Evolutionary conservation across 78 protist genomes (phyloP).

Genomic region (Chrysochromulina tobinii): DNA sequence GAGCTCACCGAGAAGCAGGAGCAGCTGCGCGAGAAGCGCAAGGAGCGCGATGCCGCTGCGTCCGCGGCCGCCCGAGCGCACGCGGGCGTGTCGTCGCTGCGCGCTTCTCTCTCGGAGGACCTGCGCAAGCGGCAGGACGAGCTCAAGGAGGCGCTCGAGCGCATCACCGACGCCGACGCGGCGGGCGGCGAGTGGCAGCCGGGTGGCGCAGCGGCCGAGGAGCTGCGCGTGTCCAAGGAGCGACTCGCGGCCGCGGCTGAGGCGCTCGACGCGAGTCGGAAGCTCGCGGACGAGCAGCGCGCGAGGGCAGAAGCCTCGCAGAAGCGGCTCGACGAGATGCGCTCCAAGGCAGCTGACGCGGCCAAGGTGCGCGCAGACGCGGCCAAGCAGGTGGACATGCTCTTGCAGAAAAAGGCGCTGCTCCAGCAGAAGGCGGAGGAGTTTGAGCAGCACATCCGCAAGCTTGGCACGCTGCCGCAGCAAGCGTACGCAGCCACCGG

Average conservation of each 20-base stretch:
- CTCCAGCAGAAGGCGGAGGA: slow-evolving; percentile 31
- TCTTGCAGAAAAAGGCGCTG: background rate
- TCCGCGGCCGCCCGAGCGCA: background rate
- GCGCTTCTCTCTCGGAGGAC: background rate
- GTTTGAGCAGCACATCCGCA: slow-evolving; percentile 51
- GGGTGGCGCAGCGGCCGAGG: background rate
- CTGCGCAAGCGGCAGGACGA: background rate
- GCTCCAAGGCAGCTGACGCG: background rate
- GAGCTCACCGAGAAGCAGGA: background rate
- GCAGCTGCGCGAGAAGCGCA: background rate
- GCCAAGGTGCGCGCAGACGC: background rate
- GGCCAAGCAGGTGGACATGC: background rate
- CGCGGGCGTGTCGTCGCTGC: too few species aligned
- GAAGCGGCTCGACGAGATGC: background rate
- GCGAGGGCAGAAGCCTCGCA: too few species aligned
- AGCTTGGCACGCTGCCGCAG: slow-evolving; percentile 76
- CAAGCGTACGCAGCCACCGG: slow-evolving; percentile 30
- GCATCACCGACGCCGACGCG: background rate
- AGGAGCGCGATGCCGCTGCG: background rate
- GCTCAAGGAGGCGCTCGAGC: background rate
- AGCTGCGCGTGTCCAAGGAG: too few species aligned
- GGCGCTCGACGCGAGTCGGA: too few species aligned
- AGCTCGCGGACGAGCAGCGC: too few species aligned
- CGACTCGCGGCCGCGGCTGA: too few species aligned
- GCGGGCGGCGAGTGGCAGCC: background rate